phyloP scores from a whole-genome alignment of 1,284 basidiomycete genomes.

The Schizophyllum commune region DNA sequence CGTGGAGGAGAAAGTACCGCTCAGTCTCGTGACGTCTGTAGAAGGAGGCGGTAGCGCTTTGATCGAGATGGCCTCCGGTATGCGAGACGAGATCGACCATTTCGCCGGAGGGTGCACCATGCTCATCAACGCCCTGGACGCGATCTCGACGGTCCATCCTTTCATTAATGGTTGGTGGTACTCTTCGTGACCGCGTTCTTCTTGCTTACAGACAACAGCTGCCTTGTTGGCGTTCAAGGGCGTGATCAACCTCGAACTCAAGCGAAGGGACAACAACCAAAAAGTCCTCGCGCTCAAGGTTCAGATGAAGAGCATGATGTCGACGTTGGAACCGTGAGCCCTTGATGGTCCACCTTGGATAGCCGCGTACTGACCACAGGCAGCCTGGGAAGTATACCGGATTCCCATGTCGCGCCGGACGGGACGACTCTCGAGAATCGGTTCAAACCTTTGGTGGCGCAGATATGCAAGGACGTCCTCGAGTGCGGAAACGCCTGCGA shows the following conservation, averaged over 20 bases:
- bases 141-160: constrained; percentile 19
- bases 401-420: not conserved
- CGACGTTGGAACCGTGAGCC: constrained; percentile 31
- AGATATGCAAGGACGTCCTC: constrained; percentile 20
- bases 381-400: not conserved
- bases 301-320: constrained; percentile 39
- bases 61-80: constrained; percentile 5
- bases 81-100: constrained; percentile 15
- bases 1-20: not conserved
- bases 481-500: constrained; percentile 19
- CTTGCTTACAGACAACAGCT: constrained; percentile 18
- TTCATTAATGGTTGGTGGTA: constrained; percentile 19
- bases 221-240: constrained; percentile 36
- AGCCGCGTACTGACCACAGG: not conserved
- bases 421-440: not conserved
- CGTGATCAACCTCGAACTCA: constrained; percentile 31
- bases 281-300: constrained; percentile 32
- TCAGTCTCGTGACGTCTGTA: constrained; percentile 1
- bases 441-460: constrained; percentile 10
- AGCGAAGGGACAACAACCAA: constrained; percentile 33
- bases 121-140: constrained; percentile 19
- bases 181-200: not conserved
- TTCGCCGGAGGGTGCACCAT: constrained; percentile 16
- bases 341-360: not conserved
- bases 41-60: not conserved